Conservation (phyloP, 176 grass and related monocot species). For the Saccharum officinarum region DNA sequence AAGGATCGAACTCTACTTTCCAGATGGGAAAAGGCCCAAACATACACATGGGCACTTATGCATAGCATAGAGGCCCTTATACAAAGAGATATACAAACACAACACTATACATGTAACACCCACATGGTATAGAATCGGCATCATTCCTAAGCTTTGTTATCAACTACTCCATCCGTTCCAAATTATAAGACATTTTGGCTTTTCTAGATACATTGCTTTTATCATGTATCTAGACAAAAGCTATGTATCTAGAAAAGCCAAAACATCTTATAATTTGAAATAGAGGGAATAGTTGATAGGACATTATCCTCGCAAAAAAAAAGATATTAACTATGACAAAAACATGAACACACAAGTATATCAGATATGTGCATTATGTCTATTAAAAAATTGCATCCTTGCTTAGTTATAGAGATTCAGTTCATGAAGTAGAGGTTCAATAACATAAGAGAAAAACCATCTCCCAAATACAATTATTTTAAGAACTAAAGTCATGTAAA, state of each 20-base stretch:
- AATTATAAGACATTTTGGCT: background rate
- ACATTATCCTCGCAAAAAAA: no score
- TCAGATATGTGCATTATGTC: background rate
- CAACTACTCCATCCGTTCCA: background rate
- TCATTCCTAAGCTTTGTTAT: background rate
- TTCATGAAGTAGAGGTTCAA: background rate
- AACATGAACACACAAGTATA: background rate
- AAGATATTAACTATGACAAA: background rate
- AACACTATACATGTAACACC: no score
- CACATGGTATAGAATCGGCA: background rate
- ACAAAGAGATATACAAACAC: no score
- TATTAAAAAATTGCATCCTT: slow-evolving; percentile 7
- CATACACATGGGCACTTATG: background rate
- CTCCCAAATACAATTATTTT: background rate
- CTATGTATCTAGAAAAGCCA: background rate
- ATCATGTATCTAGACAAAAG: background rate
- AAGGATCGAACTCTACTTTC: background rate
- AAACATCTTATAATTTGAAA: background rate
- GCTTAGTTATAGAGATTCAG: background rate
- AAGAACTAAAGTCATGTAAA: slow-evolving; percentile 2
- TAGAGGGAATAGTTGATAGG: no score
- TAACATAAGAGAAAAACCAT: slow-evolving; percentile 13
- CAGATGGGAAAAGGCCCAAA: background rate
- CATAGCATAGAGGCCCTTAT: background rate
- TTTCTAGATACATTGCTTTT: no score